Base-by-base conservation (phyloP, 1,284 basidiomycete genomes). In the Heliocybe sulcata region DNA sequence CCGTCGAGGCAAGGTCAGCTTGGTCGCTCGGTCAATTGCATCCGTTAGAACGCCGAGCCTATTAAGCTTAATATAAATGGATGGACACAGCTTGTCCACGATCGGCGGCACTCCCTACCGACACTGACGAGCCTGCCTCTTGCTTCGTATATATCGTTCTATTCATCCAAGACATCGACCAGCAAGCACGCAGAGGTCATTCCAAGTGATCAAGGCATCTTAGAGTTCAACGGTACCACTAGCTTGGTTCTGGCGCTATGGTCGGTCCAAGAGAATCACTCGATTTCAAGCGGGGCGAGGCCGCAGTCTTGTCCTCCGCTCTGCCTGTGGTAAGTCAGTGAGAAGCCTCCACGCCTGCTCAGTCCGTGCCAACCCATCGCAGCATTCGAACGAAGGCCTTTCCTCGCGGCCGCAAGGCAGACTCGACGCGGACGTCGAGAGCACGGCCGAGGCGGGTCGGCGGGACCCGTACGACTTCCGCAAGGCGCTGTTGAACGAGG, bases 401-500 rank as follows among this genome's bases (percentile, higher is more conserved):
- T 73, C 65, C 70, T 61, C 65, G 67, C 57, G 55, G 33, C 31
- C 49, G 54, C 55, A 56, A 54, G 59, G 45, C 10, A 35, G 29
- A 31, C n/a, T n/a, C n/a, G 20, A 67, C 57, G 61, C 66, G 56
- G 80, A 83, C 67, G 61, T 81, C 42, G 82, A 82, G 64, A 68
- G 64, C 59, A 67, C 66, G 23, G 68, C 70, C 59, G 54, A 63
- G 16, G 63, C 72, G 11, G 55, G 65, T 25, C 59, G 59, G 56
- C 59, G 54, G 65, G 19, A 56, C 35, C 51, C 22, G 22, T 52
- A 45, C 35, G 25, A 29, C 3, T 45, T 45, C 33, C 57, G 59
- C 47, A 60, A 58, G 48, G 47, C 20, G 12, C 47, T 49, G 10
- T 3, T 26, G 14, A 12, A 25, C n/a, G 47, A 49, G 11, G 47